Evolutionary conservation across 371 early-diverging fungal genomes (phyloP).

Genomic region (Saksenaea vasiformis): DNA sequence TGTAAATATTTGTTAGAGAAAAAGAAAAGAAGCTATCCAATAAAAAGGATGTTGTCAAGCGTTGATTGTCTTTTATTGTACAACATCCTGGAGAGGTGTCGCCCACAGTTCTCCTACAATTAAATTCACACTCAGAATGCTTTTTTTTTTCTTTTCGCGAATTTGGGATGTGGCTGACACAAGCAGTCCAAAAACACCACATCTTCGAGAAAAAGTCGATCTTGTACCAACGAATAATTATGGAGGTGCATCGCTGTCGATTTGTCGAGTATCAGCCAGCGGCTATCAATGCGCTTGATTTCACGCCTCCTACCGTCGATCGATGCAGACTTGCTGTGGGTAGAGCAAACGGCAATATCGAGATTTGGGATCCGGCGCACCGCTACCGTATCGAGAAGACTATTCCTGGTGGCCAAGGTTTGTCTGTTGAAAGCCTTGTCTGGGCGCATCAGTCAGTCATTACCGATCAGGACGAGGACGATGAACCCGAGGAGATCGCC

Average conservation of each 20-base stretch:
- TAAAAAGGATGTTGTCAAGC: too few relatives aligned
- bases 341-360: conserved; percentile 90
- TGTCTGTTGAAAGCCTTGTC: conserved; percentile 78
- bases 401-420: conserved; percentile 79
- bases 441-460: conserved; percentile 82
- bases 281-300: conserved; percentile 81
- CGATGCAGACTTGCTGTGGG: conserved; percentile 76
- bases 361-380: conserved; percentile 81
- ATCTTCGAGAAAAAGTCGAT: background rate
- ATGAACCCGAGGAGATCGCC: conserved; percentile 52
- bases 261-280: conserved; percentile 88
- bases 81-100: too few relatives aligned
- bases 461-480: conserved; percentile 63
- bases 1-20: too few relatives aligned
- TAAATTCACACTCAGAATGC: too few relatives aligned
- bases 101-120: too few relatives aligned
- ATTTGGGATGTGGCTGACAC: too few relatives aligned
- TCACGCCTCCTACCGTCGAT: conserved; percentile 64
- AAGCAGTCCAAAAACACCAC: too few relatives aligned
- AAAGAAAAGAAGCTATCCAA: too few relatives aligned
- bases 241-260: conserved; percentile 90
- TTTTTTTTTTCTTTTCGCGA: too few relatives aligned
- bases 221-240: conserved; percentile 15
- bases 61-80: too few relatives aligned
- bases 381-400: conserved; percentile 74